Evolutionary conservation across 345 rosid species (phyloP).

Genomic region (Citrus mangshanensis): DNA sequence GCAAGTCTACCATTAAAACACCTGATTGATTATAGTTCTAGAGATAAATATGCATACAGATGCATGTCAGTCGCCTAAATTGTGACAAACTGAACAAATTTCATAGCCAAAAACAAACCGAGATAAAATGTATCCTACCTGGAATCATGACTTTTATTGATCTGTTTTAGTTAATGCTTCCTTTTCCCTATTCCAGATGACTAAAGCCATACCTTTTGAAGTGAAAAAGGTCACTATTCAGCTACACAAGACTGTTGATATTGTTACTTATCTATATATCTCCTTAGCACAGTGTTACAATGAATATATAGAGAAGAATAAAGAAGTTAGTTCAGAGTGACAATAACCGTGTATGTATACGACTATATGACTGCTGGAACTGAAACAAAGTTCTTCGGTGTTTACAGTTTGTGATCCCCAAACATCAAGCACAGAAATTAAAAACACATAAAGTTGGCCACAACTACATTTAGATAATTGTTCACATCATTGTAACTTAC

Average conservation of each 20-base stretch:
- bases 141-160: neutral
- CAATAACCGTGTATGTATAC: neutral
- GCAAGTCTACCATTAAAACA: neutral
- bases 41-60: neutral
- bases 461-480: neutral
- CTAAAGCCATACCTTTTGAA: neutral
- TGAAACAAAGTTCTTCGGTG: neutral
- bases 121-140: neutral
- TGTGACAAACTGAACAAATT: neutral
- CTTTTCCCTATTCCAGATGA: neutral
- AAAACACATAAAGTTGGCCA: neutral
- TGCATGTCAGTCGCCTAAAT: neutral
- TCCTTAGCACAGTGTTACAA: neutral
- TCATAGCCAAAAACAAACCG: neutral
- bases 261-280: neutral
- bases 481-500: slow-evolving; percentile 50
- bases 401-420: neutral
- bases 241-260: neutral
- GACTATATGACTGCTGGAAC: neutral
- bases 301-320: neutral
- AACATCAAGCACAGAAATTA: neutral
- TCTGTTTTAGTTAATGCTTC: neutral
- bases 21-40: neutral
- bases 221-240: neutral
- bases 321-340: neutral